A percentile compares a stretch with the other conserved stretches of the same genome.
phyloP scores from a whole-genome alignment of 1,139 yeast genomes.

The Hemisphaericaspora xylofermentans region DNA sequence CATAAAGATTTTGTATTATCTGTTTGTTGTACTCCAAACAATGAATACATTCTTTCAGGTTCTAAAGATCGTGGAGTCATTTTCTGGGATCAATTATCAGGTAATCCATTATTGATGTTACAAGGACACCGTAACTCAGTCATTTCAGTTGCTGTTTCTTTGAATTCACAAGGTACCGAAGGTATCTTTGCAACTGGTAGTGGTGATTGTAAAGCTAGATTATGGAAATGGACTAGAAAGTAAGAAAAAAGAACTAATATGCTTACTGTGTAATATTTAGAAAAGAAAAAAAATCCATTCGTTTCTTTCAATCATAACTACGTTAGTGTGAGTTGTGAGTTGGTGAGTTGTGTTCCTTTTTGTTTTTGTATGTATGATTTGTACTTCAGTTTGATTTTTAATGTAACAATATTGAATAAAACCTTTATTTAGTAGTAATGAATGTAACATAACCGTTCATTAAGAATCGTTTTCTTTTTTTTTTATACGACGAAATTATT shows the following conservation, averaged over 20 bases:
- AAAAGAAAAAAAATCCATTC: no score
- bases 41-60: conserved; percentile 88
- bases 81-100: conserved; percentile 92
- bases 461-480: no score
- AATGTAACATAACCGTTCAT: no score
- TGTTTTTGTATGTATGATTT: conserved; percentile 1
- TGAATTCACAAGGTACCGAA: conserved; percentile 68
- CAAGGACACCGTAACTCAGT: conserved; percentile 98
- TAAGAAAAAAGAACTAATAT: neutral
- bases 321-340: no score
- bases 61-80: conserved; percentile 97
- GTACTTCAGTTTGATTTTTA: neutral
- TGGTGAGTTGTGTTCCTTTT: neutral
- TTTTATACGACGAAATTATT: neutral
- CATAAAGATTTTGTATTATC: conserved; percentile 95
- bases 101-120: conserved; percentile 91
- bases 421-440: neutral
- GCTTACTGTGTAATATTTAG: neutral
- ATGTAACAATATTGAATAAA: conserved; percentile 1
- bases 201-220: conserved; percentile 97
- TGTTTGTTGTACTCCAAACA: conserved; percentile 93
- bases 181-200: conserved; percentile 93
- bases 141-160: conserved; percentile 88
- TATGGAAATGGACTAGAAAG: conserved; percentile 72
- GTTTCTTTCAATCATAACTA: no score